Base-by-base conservation (phyloP, 495 filamentous ascomycete species). In the Neurospora hispaniola region DNA sequence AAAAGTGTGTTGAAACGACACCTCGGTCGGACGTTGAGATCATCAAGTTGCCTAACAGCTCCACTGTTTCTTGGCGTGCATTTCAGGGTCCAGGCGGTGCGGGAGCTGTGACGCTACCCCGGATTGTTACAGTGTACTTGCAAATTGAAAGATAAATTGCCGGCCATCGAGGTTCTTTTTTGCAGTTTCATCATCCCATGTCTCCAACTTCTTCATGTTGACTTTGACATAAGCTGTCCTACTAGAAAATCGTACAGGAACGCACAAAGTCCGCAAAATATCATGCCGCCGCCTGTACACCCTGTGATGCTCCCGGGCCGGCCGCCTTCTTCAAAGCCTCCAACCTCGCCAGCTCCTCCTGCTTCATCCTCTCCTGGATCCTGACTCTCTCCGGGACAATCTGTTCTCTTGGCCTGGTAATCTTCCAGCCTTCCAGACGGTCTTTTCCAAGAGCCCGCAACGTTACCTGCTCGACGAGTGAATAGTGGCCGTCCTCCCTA, bases 391-490 rank as follows among this genome's bases (percentile, higher is more conserved):
- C 78, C 1, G 84, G 82, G 1, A 84, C 74, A 4, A 85, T 79
- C 5, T 48, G 48, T 74, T 89, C 86, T 68, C 90, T 82, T 39
- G 84, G 81, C 7, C 77, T 84, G 35, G 83, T 84, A 68, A 90
- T 89, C 81, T 84, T 87, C 91, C 91, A 93, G 7, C 86, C 90
- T 18, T 75, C 68, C 69, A 93, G 74, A 23, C 85, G 82, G 42
- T 89, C 86, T 75, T 84, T 85, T 4, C 90, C 89, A 40, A 93
- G 79, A 12, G 85, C 85, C 27, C 76, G 81, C 74, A 93, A 80
- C 6, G 92, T 93, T 77, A 90, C 90, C 75, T 77, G 81, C 80
- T 93, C 91, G 0, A 93, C 90, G n/a, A 91, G 74, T 74, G 87
- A 91, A 74, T 90, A 93, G 2, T 89, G 77, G 69, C 74, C 81